Evolutionary conservation across 345 rosid species (phyloP).

Genomic region (Populus davidiana): DNA sequence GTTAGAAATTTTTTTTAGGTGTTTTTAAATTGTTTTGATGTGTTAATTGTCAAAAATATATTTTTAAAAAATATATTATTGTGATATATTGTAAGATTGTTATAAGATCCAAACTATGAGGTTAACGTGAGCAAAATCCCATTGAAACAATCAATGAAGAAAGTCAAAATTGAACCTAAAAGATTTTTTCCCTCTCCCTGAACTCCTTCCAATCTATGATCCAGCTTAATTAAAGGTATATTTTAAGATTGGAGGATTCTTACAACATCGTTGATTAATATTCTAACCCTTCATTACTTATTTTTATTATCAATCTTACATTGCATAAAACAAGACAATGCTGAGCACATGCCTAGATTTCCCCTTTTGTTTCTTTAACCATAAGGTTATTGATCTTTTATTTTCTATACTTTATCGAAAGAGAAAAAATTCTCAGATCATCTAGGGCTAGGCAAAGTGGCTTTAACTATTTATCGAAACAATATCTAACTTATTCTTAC

Average conservation of each 20-base stretch:
- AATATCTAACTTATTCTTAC: not conserved
- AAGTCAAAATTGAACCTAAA: conserved; percentile 21
- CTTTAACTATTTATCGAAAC: not conserved
- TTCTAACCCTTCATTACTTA: not conserved
- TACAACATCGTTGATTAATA: not conserved
- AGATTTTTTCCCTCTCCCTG: not conserved
- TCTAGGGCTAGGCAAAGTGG: conserved; percentile 10
- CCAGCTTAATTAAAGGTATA: not conserved
- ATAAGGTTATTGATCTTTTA: not conserved
- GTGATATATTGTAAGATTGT: too few relatives aligned
- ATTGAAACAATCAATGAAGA: conserved; percentile 27
- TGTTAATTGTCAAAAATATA: too few relatives aligned
- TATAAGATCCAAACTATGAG: conserved; percentile 7
- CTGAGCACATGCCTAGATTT: conserved; percentile 31
- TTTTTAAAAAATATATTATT: too few relatives aligned
- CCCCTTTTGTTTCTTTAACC: not conserved
- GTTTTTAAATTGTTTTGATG: too few relatives aligned
- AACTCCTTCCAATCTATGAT: conserved; percentile 19
- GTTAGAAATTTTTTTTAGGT: too few relatives aligned
- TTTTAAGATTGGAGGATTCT: not conserved
- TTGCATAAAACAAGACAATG: conserved; percentile 35
- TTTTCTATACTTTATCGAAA: not conserved
- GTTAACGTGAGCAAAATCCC: conserved; percentile 8
- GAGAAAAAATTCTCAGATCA: conserved; percentile 2
- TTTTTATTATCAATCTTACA: conserved; percentile 7